Base-by-base conservation (phyloP, 2,329 filamentous ascomycete genomes). In the Camptophora hylomeconis region DNA sequence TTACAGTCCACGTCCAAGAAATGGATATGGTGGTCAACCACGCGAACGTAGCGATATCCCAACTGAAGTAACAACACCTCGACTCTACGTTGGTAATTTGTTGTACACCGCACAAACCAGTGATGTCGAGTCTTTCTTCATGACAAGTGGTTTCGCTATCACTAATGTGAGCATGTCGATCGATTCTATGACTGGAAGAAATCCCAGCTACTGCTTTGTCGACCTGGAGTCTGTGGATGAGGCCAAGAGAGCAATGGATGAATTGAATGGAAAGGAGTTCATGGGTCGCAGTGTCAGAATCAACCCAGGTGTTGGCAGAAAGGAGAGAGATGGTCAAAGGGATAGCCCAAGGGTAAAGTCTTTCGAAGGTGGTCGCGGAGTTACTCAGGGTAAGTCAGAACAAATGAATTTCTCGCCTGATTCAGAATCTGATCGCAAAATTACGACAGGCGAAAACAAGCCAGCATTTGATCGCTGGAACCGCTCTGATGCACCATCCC, bases 131-230 rank as follows among this genome's bases (percentile, higher is more conserved):
- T 45, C 47, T 7, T 46, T 69, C 20, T 67, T 70, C 45, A 46
- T 48, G 13, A 51, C 54, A 13, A 53, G 52, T 25, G 46, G 52
- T 13, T 51, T 54, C 32, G 36, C 45, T 33, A 47, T 56, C 39
- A 61, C 67, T 39, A 67, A 69, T 25, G 68, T 81, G 39, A 72
- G 77, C 48, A 75, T 82, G 42, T 74, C 73, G 1, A 63, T 77
- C 30, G 75, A 82, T 44, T 67, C 73, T 2, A 70, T 77, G 49
- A 76, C 68, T 17, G 69, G 66, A 21, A 63, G 75, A 24, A 82
- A 81, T 48, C 75, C 75, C 1, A 76, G 73, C 20, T 81, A 80
- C 54, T 82, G 76, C 56, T 82, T 83, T 42, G 69, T 81, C 24
- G 76, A 82, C 44, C 69, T 82, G 33, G 51, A 52, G 24, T 63